Evolutionary conservation across 192 early-diverging fungal genomes (phyloP).

Genomic region (Linnemannia hyalina): DNA sequence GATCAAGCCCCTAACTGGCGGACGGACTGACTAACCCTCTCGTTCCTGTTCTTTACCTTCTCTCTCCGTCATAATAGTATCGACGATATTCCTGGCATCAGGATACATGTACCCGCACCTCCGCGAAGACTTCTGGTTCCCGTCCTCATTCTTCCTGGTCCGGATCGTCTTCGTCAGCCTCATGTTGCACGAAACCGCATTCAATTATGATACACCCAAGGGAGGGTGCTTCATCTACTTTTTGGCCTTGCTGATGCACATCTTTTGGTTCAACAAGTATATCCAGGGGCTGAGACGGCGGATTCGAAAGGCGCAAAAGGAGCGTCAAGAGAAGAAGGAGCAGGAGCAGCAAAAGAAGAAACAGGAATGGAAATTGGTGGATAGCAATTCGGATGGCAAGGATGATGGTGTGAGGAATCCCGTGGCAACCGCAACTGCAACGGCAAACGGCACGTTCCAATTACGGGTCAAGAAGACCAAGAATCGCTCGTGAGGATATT

Average conservation of each 20-base stretch:
- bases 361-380: not conserved
- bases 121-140: conserved; percentile 44
- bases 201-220: not conserved
- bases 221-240: conserved; percentile 8
- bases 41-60: not conserved
- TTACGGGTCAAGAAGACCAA: conserved; percentile 9
- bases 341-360: not conserved
- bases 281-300: conserved; percentile 4
- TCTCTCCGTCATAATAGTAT: not conserved
- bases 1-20: too few species aligned
- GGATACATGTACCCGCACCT: conserved; percentile 30
- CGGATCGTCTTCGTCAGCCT: conserved; percentile 18
- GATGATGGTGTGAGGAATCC: not conserved
- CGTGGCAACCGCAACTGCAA: not conserved
- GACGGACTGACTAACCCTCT: not conserved
- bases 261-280: conserved; percentile 31
- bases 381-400: not conserved
- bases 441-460: not conserved
- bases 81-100: conserved; percentile 18
- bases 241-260: conserved; percentile 21
- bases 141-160: conserved; percentile 10
- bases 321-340: not conserved
- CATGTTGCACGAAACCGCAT: conserved; percentile 23
- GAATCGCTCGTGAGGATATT: not conserved
- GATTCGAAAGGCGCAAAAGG: not conserved